Percentiles rank a stretch among this genome's conserved stretches.
phyloP scores from a whole-genome alignment of 139 green algal genomes.

The Trebouxia sp. region DNA sequence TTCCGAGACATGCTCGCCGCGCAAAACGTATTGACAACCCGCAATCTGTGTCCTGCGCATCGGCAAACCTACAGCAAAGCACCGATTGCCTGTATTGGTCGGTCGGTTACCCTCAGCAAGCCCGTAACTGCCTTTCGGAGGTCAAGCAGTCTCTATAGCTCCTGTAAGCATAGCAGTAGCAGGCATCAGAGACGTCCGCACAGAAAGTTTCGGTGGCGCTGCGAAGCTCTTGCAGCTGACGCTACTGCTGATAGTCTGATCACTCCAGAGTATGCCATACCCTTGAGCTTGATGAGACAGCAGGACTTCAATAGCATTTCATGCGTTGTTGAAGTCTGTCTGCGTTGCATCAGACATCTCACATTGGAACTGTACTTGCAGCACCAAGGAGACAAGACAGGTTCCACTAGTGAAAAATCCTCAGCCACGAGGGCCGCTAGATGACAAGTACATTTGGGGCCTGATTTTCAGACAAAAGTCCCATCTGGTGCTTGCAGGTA shows the following conservation, averaged over 20 bases:
- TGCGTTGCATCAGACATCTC: too few relatives aligned
- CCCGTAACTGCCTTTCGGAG: too few relatives aligned
- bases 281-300: too few relatives aligned
- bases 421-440: slow-evolving; percentile 47
- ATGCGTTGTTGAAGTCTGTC: too few relatives aligned
- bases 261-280: slow-evolving; percentile 19
- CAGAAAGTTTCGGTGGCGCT: neutral
- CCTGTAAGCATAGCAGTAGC: neutral
- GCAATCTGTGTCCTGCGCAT: neutral
- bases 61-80: neutral
- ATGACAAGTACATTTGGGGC: slow-evolving; percentile 66
- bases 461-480: slow-evolving; percentile 29
- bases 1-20: neutral
- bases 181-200: neutral
- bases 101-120: too few relatives aligned
- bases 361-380: too few relatives aligned
- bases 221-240: neutral
- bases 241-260: slow-evolving; percentile 22
- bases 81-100: too few relatives aligned
- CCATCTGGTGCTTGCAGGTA: slow-evolving; percentile 34
- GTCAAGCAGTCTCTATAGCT: too few relatives aligned
- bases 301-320: too few relatives aligned
- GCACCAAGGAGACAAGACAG: neutral
- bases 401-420: neutral
- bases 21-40: neutral